Percentiles rank a stretch among this genome's conserved stretches.
Evolutionary conservation across 108 stramenopile genomes (phyloP).

Genomic region (Nannochloropsis gaditana): DNA sequence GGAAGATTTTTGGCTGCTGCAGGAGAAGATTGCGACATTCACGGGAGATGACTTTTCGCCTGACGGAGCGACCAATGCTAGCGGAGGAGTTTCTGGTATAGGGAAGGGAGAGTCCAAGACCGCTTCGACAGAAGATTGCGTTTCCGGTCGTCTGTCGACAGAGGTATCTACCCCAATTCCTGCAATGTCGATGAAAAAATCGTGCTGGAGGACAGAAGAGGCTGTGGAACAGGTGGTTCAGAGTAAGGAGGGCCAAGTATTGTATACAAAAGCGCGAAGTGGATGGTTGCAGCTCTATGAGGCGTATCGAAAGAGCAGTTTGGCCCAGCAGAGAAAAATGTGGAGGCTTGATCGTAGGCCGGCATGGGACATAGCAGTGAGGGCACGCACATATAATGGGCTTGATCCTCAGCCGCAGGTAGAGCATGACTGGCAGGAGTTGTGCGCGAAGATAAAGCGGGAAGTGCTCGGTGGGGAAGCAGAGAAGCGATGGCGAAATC

Average conservation of each 20-base stretch:
- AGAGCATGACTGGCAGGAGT: slow-evolving; percentile 2
- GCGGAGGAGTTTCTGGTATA: too few relatives aligned
- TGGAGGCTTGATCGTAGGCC: not conserved
- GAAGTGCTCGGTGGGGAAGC: not conserved
- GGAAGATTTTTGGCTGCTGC: not conserved
- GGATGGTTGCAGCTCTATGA: not conserved
- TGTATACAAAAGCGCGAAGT: not conserved
- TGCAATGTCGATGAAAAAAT: not conserved
- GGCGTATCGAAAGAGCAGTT: not conserved
- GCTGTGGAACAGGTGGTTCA: not conserved
- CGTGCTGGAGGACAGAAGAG: not conserved
- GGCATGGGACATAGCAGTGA: not conserved
- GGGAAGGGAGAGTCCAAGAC: not conserved
- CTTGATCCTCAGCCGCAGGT: not conserved
- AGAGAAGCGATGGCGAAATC: not conserved
- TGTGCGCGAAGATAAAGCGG: not conserved
- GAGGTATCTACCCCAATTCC: too few relatives aligned
- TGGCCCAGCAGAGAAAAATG: slow-evolving; percentile 6
- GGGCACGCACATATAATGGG: not conserved
- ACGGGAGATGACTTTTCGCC: too few relatives aligned
- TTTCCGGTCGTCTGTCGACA: too few relatives aligned
- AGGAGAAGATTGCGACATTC: not conserved
- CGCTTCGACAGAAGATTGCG: not conserved
- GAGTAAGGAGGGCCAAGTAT: not conserved
- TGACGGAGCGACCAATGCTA: not conserved